Evolutionary conservation across 352 stramenopile species (phyloP).

Genomic region (Phytophthora nicotianae): DNA sequence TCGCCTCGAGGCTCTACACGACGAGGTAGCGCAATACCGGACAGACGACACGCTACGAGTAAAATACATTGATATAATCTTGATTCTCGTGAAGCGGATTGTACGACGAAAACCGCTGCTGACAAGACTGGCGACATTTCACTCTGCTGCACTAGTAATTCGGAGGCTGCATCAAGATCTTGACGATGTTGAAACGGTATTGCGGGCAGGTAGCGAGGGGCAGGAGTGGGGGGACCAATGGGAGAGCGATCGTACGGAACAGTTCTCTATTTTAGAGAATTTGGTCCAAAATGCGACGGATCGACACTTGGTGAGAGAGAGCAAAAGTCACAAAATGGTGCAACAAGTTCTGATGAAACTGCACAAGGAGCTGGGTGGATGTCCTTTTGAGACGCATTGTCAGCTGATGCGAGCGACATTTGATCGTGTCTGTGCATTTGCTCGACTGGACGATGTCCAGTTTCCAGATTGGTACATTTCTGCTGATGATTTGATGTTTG

Average conservation of each 20-base stretch:
- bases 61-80: background rate
- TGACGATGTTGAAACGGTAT: background rate
- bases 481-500: background rate
- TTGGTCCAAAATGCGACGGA: background rate
- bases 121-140: background rate
- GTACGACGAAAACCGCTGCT: background rate
- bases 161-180: background rate
- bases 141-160: background rate
- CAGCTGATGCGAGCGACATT: background rate
- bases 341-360: background rate
- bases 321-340: background rate
- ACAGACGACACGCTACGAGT: background rate
- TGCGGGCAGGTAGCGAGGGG: background rate
- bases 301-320: background rate
- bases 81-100: background rate
- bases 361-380: background rate
- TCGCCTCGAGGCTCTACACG: background rate
- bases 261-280: background rate
- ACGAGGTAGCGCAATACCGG: background rate
- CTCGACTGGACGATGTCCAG: background rate
- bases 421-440: background rate
- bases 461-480: background rate
- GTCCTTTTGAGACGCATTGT: background rate
- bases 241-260: background rate
- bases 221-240: background rate